Evolutionary conservation across 1,284 basidiomycete species (phyloP), one percentile per base, ranked within the genome.

Genomic region (Fomitopsis betulina): DNA sequence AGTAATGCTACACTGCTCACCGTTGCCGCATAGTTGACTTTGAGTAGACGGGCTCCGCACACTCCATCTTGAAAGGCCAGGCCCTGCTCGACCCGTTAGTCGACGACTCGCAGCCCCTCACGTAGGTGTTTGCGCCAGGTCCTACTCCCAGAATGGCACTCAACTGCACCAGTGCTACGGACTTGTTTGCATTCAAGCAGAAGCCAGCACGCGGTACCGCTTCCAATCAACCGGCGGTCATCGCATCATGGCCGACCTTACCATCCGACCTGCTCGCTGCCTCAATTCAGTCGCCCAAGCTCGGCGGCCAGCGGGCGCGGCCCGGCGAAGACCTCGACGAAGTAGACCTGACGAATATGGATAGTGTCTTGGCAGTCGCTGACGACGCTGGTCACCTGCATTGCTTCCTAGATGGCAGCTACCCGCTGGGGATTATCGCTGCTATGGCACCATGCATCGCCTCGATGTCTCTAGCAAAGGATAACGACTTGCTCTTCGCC

Each of bases 401-500:
- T 67, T 80, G 75, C 63, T 92, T 85, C 70, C 75, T 94, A 52
- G 92, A 95, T 66, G 93, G 93, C 25, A 83, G 83, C 59, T 93
- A 90, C 72, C 82, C 87, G 49, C 77, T 96, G 35, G 93, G 94
- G 38, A 75, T 80, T 37, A 70, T 89, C 43, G 67, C 64, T 37
- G 4, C 35, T 40, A 62, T 82, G 39, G 78, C 75, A 40, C 63
- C 63, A 54, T 69, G 72, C 37, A 70, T 73, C 27, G 67, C 72
- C 40, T 74, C 79, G 42, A 61, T 67, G n/a, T 79, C 80, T 4
- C 64, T 88, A 39, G 75, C 78, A 70, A 86, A 85, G 66, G 73
- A 80, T 60, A 75, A 77, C 39, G 69, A 70, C 55, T 67, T 68
- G 30, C 62, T 76, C 60, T 74, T 82, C 60, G 76, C 76, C 37